Conservation (phyloP, 1,284 basidiomycete species). For the Ceratobasidium sp. region DNA sequence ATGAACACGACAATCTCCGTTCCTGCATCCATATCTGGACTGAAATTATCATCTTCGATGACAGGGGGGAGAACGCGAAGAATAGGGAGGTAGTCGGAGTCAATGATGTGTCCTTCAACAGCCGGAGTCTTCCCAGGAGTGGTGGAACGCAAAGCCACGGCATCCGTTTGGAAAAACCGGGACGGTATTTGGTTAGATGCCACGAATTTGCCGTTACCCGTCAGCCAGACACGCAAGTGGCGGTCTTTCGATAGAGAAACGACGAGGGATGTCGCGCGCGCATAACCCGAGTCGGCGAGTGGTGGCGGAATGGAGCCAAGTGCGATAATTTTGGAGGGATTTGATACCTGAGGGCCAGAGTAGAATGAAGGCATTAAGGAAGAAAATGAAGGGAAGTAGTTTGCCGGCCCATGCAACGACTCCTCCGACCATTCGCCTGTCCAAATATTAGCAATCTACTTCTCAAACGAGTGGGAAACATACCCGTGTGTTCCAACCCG, state of each 20-base stretch:
- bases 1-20: conserved; percentile 64
- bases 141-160: conserved; percentile 19
- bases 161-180: conserved; percentile 33
- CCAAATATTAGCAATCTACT: conserved; percentile 10
- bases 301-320: conserved; percentile 73
- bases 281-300: conserved; percentile 44
- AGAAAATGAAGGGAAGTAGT: conserved; percentile 55
- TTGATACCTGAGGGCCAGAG: conserved; percentile 49
- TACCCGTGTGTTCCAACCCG: conserved; percentile 29
- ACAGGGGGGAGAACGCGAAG: conserved; percentile 60
- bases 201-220: conserved; percentile 38
- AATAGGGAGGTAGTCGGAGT: conserved; percentile 64
- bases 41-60: conserved; percentile 42
- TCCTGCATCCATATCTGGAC: conserved; percentile 36
- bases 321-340: conserved; percentile 66
- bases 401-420: conserved; percentile 9
- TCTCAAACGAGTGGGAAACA: not conserved
- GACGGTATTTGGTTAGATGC: conserved; percentile 34
- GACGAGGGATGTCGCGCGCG: conserved; percentile 59
- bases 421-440: conserved; percentile 19
- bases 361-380: conserved; percentile 67
- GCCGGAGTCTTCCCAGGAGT: conserved; percentile 44
- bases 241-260: conserved; percentile 87
- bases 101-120: conserved; percentile 55
- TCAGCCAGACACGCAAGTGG: conserved; percentile 79